Conservation (phyloP, 2,329 filamentous ascomycete genomes). For the Myotisia sp. region DNA sequence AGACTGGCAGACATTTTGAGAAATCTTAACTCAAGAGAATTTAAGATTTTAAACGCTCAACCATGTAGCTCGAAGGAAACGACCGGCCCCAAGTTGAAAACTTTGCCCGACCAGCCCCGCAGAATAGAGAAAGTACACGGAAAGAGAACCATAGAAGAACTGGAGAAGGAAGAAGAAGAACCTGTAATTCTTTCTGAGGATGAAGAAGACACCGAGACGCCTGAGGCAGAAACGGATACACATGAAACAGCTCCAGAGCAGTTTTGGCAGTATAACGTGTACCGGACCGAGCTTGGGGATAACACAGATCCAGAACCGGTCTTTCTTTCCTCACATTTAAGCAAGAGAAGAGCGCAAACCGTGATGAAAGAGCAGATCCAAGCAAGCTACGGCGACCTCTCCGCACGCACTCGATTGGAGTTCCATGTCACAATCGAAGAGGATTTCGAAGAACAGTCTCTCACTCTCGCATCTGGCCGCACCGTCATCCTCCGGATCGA, state of each 20-base stretch:
- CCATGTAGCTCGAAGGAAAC: background rate
- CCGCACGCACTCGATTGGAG: conserved; percentile 7
- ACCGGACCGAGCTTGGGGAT: conserved; percentile 1
- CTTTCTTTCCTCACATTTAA: conserved; percentile 4
- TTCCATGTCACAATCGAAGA: conserved; percentile 6
- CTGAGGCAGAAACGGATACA: background rate
- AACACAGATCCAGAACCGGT: background rate
- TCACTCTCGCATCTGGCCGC: conserved; percentile 9
- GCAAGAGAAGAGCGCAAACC: conserved; percentile 7
- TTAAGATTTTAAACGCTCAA: background rate
- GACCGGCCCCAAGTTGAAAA: background rate
- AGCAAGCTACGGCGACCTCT: conserved; percentile 2
- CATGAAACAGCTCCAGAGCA: background rate
- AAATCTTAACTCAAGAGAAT: conserved; percentile 5
- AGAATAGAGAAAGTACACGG: background rate
- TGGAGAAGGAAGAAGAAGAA: background rate
- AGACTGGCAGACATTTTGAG: conserved; percentile 4
- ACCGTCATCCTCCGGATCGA: conserved; percentile 5
- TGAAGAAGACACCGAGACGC: background rate
- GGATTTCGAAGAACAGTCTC: conserved; percentile 3
- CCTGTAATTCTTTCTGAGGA: background rate
- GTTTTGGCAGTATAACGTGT: conserved; percentile 10
- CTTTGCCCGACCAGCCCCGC: background rate
- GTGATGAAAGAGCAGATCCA: conserved; percentile 3
- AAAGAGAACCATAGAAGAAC: background rate